Percentiles rank a stretch among this genome's conserved stretches.
phyloP scores from a whole-genome alignment of 2,329 filamentous ascomycete genomes.

The Neonectria coccinea region DNA sequence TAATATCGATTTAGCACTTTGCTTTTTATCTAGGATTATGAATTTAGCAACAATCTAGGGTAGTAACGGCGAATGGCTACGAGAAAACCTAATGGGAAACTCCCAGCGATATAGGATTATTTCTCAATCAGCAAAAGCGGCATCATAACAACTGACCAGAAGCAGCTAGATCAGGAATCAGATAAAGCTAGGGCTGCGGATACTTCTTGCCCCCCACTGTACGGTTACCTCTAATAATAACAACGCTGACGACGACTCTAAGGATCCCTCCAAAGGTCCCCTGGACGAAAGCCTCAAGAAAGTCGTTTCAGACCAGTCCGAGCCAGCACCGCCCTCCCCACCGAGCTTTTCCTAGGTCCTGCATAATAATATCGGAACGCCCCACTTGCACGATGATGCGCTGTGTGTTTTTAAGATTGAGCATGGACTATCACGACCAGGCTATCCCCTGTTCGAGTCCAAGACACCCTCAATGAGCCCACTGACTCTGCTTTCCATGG shows the following conservation, averaged over 20 bases:
- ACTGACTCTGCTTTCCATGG: background rate
- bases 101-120: too few species aligned
- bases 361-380: background rate
- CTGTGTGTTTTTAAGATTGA: background rate
- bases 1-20: too few species aligned
- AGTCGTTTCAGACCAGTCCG: background rate
- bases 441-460: background rate
- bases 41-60: too few species aligned
- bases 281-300: background rate
- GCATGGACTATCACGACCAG: background rate
- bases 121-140: too few species aligned
- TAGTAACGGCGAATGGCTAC: too few species aligned
- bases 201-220: too few species aligned
- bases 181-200: too few species aligned
- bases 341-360: slow-evolving; percentile 1
- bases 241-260: background rate
- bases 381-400: background rate
- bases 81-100: too few species aligned
- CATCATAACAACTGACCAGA: too few species aligned
- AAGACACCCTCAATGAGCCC: background rate
- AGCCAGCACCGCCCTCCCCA: background rate
- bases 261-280: background rate
- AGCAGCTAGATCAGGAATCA: too few species aligned
- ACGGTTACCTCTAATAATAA: background rate
- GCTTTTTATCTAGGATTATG: too few species aligned